Conservation (phyloP, 2,329 filamentous ascomycete species). For the Aspergillus jensenii region DNA sequence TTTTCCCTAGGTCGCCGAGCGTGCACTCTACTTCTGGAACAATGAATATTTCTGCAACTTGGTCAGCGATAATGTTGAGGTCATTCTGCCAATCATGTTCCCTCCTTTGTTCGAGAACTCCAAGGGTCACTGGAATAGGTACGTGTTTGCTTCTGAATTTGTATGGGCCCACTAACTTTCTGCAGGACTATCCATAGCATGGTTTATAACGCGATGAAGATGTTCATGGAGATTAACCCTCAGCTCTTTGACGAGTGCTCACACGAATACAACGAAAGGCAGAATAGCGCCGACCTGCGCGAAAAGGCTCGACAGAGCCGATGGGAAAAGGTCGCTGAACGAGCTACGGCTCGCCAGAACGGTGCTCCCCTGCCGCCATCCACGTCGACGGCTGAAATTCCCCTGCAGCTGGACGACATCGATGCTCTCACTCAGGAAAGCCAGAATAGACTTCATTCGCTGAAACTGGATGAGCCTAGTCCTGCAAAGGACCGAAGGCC, state of each 20-base stretch:
- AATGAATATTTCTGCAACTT: conserved; percentile 99
- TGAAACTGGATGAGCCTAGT: conserved; percentile 74
- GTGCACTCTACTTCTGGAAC: conserved; percentile 99
- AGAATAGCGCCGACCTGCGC: conserved; percentile 84
- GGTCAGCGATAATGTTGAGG: conserved; percentile 97
- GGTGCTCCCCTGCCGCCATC: conserved; percentile 39
- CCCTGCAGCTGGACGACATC: conserved; percentile 63
- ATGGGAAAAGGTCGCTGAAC: conserved; percentile 82
- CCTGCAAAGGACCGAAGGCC: conserved; percentile 52
- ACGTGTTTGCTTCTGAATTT: conserved; percentile 34
- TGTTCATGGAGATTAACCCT: conserved; percentile 99
- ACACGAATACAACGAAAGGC: conserved; percentile 94
- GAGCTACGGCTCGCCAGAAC: conserved; percentile 70
- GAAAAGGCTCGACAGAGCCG: conserved; percentile 79
- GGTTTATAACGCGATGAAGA: conserved; percentile 99
- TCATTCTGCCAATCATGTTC: conserved; percentile 99
- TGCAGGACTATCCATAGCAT: conserved; percentile 97
- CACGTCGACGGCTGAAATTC: conserved; percentile 42
- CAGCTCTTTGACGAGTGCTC: conserved; percentile 98
- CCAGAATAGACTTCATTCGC: conserved; percentile 81
- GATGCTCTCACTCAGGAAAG: conserved; percentile 80
- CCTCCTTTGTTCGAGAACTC: conserved; percentile 97
- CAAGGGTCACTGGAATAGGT: conserved; percentile 99
- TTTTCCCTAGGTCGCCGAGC: conserved; percentile 77
- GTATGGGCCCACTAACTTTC: conserved; percentile 31